Conservation (phyloP, 352 stramenopile genomes). For the Phytophthora brassicae region DNA sequence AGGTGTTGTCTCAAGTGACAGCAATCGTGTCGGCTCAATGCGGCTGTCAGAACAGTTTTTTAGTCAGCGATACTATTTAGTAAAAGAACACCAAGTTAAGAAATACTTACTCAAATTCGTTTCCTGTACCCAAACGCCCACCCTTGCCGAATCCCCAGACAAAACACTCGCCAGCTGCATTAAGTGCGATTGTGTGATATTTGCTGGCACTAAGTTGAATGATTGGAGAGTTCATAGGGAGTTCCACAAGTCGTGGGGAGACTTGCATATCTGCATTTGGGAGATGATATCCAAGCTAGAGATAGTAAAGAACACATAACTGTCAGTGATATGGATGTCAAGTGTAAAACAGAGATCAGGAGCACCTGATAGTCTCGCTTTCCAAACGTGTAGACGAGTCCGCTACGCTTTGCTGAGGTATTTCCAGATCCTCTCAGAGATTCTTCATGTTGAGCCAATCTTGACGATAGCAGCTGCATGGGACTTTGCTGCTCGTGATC, state of each 20-base stretch:
- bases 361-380: conserved; percentile 84
- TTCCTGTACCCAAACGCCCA: conserved; percentile 69
- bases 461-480: conserved; percentile 63
- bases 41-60: conserved; percentile 36
- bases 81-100: background rate
- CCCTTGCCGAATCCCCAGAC: conserved; percentile 86
- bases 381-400: conserved; percentile 81
- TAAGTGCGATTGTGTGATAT: conserved; percentile 80
- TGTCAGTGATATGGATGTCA: conserved; percentile 1
- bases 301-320: background rate
- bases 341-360: background rate
- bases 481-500: conserved; percentile 61
- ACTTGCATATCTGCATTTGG: conserved; percentile 77
- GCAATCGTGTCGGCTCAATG: conserved; percentile 60
- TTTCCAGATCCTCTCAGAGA: conserved; percentile 14
- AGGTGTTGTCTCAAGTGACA: conserved; percentile 50
- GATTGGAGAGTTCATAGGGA: conserved; percentile 51
- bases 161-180: conserved; percentile 62
- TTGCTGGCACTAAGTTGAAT: conserved; percentile 75
- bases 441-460: conserved; percentile 4
- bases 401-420: conserved; percentile 11
- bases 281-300: conserved; percentile 79
- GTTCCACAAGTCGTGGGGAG: conserved; percentile 61
- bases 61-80: background rate
- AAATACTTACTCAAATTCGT: conserved; percentile 71